A percentile compares a stretch with the other conserved stretches of the same genome.
Conservation (phyloP, 768 basidiomycete genomes). For the Coprinellus micaceus region DNA sequence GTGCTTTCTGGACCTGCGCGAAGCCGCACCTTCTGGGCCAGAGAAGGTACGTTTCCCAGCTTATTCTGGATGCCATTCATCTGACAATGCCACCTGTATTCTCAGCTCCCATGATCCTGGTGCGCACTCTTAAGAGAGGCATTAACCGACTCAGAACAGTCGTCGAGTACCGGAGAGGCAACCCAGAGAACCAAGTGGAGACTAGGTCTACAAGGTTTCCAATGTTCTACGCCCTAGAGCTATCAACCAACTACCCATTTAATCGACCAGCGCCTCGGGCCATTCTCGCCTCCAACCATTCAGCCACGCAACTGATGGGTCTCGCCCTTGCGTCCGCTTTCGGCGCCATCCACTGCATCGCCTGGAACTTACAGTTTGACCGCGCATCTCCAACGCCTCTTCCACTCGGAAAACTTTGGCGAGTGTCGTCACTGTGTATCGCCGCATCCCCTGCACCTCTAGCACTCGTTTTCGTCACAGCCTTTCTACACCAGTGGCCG, state of each 20-base stretch:
- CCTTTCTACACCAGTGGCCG: slow-evolving; percentile 8
- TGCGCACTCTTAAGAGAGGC: neutral
- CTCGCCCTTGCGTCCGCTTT: slow-evolving; percentile 11
- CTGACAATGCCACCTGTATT: too few species aligned
- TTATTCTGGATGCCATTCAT: too few species aligned
- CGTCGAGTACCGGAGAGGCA: neutral
- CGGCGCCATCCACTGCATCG: slow-evolving; percentile 20
- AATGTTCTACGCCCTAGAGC: neutral
- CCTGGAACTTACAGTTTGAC: slow-evolving; percentile 18
- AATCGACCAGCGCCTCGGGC: neutral
- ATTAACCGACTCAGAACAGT: neutral
- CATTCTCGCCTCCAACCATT: neutral
- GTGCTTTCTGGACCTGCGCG: too few species aligned
- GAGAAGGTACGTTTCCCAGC: too few species aligned
- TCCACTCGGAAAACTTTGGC: too few species aligned
- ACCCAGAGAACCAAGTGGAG: neutral
- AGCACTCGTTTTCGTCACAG: neutral
- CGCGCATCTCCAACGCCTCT: slow-evolving; percentile 14
- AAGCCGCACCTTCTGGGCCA: too few species aligned
- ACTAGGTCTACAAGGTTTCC: neutral
- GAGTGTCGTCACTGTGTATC: slow-evolving; percentile 6
- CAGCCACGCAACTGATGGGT: neutral
- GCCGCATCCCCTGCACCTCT: neutral
- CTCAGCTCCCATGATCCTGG: neutral
- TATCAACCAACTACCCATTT: neutral